Percentiles rank a stretch among this genome's conserved stretches.
Evolutionary conservation across 2,329 filamentous ascomycete species (phyloP).

Genomic region (Ceratocystis cubensis): DNA sequence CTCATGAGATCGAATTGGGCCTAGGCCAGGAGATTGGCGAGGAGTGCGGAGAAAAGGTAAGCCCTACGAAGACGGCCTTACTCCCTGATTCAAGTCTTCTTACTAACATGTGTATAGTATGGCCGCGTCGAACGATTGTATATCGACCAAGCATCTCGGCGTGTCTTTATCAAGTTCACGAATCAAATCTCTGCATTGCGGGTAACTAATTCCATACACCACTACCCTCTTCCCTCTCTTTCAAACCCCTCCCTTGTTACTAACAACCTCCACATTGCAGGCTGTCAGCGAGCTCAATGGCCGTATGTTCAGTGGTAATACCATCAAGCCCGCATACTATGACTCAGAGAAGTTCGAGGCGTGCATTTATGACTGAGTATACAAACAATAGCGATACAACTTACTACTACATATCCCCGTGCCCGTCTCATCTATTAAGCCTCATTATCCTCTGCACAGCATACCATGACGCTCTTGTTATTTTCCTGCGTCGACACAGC

Average conservation of each 20-base stretch:
- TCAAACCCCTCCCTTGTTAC: background rate
- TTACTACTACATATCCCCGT: background rate
- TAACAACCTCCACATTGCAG: conserved; percentile 31
- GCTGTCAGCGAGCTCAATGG: conserved; percentile 85
- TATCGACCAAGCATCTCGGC: conserved; percentile 50
- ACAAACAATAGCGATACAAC: conserved; percentile 21
- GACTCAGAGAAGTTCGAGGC: conserved; percentile 69
- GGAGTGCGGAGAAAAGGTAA: conserved; percentile 69
- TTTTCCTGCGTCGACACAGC: conserved; percentile 30
- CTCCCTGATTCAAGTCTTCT: background rate
- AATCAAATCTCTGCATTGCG: conserved; percentile 71
- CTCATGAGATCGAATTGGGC: conserved; percentile 60
- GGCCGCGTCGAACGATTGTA: conserved; percentile 70
- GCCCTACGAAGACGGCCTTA: background rate
- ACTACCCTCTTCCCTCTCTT: background rate
- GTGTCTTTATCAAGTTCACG: conserved; percentile 90
- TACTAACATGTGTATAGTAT: conserved; percentile 41
- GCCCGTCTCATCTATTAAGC: background rate
- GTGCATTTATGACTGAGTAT: conserved; percentile 38
- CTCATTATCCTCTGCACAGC: background rate
- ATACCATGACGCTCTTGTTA: conserved; percentile 28
- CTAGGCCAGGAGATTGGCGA: conserved; percentile 92
- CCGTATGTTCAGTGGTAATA: conserved; percentile 76
- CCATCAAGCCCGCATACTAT: conserved; percentile 71
- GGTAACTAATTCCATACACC: conserved; percentile 43